These are phyloP conservation scores for Paracamarosporium sp. DNA, from an alignment of 2,329 filamentous ascomycete species.

Conservation along the genomic window DNA sequence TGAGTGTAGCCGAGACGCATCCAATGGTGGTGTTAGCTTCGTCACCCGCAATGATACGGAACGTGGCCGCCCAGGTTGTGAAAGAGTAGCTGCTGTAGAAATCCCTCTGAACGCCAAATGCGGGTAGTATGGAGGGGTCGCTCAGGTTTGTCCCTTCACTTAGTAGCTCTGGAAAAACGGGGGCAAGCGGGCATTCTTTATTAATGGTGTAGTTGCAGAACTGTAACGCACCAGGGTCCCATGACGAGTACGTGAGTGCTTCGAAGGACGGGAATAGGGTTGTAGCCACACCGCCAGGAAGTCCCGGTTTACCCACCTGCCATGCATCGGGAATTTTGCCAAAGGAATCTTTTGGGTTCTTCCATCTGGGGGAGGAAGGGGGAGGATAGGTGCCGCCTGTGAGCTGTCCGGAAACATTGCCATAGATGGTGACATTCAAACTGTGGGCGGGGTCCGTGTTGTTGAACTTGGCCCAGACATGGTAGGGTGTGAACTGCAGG, in stretches of 20 bases:
- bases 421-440: slow-evolving; percentile 82
- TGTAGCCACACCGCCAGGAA: slow-evolving; percentile 57
- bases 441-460: slow-evolving; percentile 65
- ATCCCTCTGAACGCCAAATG: slow-evolving; percentile 75
- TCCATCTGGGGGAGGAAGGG: slow-evolving; percentile 65
- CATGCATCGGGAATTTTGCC: slow-evolving; percentile 76
- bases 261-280: slow-evolving; percentile 76
- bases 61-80: slow-evolving; percentile 76
- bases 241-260: slow-evolving; percentile 80
- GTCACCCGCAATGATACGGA: slow-evolving; percentile 80
- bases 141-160: slow-evolving; percentile 53
- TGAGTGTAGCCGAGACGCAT: slow-evolving; percentile 83
- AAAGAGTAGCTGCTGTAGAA: slow-evolving; percentile 87
- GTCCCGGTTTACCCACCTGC: background rate
- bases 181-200: slow-evolving; percentile 75
- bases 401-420: slow-evolving; percentile 83
- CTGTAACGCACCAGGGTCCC: slow-evolving; percentile 52
- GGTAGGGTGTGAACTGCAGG: slow-evolving; percentile 81
- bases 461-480: slow-evolving; percentile 77
- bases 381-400: slow-evolving; percentile 65
- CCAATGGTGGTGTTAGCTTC: slow-evolving; percentile 67
- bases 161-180: slow-evolving; percentile 62
- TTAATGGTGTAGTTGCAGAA: slow-evolving; percentile 73
- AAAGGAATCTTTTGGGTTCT: slow-evolving; percentile 63
- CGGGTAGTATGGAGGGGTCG: slow-evolving; percentile 66